Base-by-base conservation (phyloP, 1,284 basidiomycete species). In the Xerocomus nothofagi region DNA sequence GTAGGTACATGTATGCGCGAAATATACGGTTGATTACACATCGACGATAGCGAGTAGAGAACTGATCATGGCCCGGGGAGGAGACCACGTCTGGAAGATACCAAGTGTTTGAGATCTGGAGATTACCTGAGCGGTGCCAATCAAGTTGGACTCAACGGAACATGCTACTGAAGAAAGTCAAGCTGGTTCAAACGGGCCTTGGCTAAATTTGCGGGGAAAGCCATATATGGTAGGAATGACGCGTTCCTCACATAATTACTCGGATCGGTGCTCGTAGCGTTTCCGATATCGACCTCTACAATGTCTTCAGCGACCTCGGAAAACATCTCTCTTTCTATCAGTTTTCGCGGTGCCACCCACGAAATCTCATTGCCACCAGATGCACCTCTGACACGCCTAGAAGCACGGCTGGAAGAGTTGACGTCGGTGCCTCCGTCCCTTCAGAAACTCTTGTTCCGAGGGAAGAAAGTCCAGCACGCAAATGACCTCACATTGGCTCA, bases 371-470 rank as follows among this genome's bases (percentile, higher is more conserved):
- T 84, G 0, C 67, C 69, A 15, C 67, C 75, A 0, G 72, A 79
- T 41, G 70, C 70, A 43, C 76, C 81, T 2, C 60, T 87, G 15
- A 63, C 70, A 1, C 62, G 59, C 23, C 67, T 90, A 2, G 75
- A 82, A 51, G 57, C 68, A 1, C 73, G 62, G 30, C 62, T 88
- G 6, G 78, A 84, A 60, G 77, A 81, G 53, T 73, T 86, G 30
- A 88, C 85, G 1, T 72, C 73, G 18, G 81, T 89, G 8, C 84
- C 85, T 0, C 73, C 79, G 6, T 62, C 72, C 5, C 69, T 82
- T 40, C 86, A 90, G 71, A 90, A 89, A 61, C 71, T 89, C 32
- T 64, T 89, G 3, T 85, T 78, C 70, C 86, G 82, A 65, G 86
- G 86, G 27, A 87, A 82, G 73, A 84, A 79, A 38, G 47, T 67